Evolutionary conservation across 768 basidiomycete species (phyloP), one percentile per base, ranked within the genome.

Genomic region (Pisolithus albus): DNA sequence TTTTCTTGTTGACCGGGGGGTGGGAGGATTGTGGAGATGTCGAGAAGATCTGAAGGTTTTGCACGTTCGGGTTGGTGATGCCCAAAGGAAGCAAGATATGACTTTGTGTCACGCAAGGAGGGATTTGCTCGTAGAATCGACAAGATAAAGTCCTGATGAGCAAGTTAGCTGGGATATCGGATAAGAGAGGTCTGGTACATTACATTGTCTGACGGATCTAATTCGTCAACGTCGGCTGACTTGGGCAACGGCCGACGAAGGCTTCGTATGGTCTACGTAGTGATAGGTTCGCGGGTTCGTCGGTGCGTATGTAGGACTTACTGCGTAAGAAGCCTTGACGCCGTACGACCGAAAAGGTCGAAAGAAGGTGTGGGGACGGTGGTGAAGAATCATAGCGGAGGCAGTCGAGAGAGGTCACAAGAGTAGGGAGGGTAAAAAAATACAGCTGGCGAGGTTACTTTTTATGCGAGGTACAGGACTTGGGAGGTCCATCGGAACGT

Each of bases 121-220:
- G 96, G 95, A 54, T 89, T 92, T 26, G 96, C 86, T 49, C 88
- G 85, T 47, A 99, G 76, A 61, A 99, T 88, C 30, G 94, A 96
- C 51, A 98, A 72, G 62, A 99, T 93, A 62, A 99, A 94, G 66
- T 98, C 96, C 92, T 98, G 65, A 13, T 42, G 37, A 11, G 1
- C 32, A 47, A 26, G 16, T 62, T 59, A 58, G 55, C 49, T 23
- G 54, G 44, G 21, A 53, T 13, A 19, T 36, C 3, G 18, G 23
- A 24, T 16, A 42, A 15, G 9, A 13, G 15, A 30, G 3, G 24
- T 9, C 30, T 18, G 42, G 47, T 19, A 63, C 75, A 56, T 26
- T 58, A 81, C 83, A 64, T 81, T 79, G 47, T 81, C 79, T 26
- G 80, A 68, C 0, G 64, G 61, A 26, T 63, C 65, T 6, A 52